phyloP scores from a whole-genome alignment of 2,329 filamentous ascomycete genomes.

The Fusarium vanettenii region DNA sequence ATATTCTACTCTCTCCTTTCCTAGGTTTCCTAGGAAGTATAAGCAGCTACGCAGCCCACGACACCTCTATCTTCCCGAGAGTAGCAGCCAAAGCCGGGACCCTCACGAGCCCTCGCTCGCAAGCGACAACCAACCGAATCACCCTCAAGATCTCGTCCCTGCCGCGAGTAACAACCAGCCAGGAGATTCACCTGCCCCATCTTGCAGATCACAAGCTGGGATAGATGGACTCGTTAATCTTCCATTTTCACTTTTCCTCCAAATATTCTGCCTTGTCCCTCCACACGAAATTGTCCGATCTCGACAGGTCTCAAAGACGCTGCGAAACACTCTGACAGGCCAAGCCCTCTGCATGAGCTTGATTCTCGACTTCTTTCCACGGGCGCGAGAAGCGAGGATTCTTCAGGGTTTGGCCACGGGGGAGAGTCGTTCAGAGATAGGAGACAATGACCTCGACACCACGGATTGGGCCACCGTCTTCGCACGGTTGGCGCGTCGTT shows the following conservation, averaged over 20 bases:
- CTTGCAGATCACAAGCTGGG: neutral
- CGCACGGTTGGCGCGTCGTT: constrained; percentile 63
- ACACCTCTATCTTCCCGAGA: neutral
- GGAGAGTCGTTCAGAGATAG: neutral
- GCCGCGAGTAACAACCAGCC: neutral
- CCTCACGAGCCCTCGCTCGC: neutral
- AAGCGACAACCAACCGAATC: neutral
- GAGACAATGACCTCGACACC: constrained; percentile 21
- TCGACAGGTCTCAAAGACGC: constrained; percentile 63
- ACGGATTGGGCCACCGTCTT: constrained; percentile 58
- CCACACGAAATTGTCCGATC: constrained; percentile 62
- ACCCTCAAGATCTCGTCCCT: neutral
- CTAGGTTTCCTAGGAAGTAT: too few relatives aligned
- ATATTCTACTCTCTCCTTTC: neutral
- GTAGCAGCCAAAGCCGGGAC: neutral
- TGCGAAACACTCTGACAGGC: constrained; percentile 62
- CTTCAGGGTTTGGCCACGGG: constrained; percentile 31
- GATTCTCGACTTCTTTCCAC: constrained; percentile 63
- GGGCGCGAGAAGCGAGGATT: constrained; percentile 64
- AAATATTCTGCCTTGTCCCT: constrained; percentile 61
- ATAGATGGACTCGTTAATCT: constrained; percentile 55
- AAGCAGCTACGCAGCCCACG: neutral
- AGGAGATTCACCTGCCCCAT: constrained; percentile 26
- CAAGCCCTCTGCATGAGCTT: constrained; percentile 59
- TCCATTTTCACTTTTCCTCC: constrained; percentile 69